Evolutionary conservation across 1,284 basidiomycete species (phyloP).

Genomic region (Sporisorium sorghi): DNA sequence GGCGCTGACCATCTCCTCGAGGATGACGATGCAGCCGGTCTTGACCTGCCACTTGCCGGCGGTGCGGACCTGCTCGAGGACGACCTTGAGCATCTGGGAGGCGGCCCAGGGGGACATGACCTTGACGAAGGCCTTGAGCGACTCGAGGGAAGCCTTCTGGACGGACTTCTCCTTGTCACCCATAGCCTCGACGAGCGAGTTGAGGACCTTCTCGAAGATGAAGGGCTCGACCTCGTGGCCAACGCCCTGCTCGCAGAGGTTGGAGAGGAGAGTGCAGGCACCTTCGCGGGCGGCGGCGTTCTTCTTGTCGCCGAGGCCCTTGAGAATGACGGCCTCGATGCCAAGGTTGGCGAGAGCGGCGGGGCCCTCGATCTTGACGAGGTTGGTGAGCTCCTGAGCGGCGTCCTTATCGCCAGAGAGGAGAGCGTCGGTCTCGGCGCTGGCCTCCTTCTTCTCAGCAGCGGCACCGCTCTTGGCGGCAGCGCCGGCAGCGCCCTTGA

Average conservation of each 20-base stretch:
- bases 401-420: conserved; percentile 70
- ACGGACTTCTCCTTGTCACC: conserved; percentile 91
- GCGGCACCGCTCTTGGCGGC: conserved; percentile 65
- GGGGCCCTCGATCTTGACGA: conserved; percentile 78
- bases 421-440: conserved; percentile 70
- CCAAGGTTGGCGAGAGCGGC: conserved; percentile 80
- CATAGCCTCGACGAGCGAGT: conserved; percentile 87
- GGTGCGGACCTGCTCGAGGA: conserved; percentile 93
- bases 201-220: conserved; percentile 87
- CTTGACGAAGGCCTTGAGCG: conserved; percentile 82
- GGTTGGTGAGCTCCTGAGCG: conserved; percentile 71
- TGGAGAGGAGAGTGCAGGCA: conserved; percentile 75
- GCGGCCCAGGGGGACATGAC: conserved; percentile 92
- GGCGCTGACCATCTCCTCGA: conserved; percentile 89
- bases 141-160: conserved; percentile 84
- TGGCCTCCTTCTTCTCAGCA: conserved; percentile 69
- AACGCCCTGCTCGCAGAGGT: conserved; percentile 80
- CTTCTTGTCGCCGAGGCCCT: conserved; percentile 76
- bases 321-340: conserved; percentile 83
- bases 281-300: conserved; percentile 82
- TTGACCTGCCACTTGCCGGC: conserved; percentile 99
- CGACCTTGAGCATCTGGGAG: conserved; percentile 83
- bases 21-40: conserved; percentile 83
- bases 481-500: conserved; percentile 66
- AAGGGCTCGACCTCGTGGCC: conserved; percentile 88